Evolutionary conservation across 345 rosid genomes (phyloP).

Genomic region (Raphanus sativus): DNA sequence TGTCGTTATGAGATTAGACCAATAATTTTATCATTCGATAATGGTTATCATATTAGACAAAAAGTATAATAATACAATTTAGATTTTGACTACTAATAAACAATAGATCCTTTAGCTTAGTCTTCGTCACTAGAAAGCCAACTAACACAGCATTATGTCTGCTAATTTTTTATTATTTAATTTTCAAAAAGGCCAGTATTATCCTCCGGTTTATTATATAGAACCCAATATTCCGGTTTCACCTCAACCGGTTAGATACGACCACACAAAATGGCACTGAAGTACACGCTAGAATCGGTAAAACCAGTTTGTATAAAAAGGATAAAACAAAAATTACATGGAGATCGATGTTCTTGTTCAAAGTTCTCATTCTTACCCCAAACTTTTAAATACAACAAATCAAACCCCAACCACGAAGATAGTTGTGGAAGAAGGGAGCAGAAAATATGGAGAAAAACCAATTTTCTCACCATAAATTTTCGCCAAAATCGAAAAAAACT

Average conservation of each 20-base stretch:
- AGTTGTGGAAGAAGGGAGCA: constrained; percentile 27
- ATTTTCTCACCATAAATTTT: constrained; percentile 17
- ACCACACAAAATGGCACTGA: neutral
- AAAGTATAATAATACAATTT: neutral
- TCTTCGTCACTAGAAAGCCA: constrained; percentile 22
- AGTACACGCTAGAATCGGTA: neutral
- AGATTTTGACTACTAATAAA: neutral
- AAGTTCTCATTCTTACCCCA: constrained; percentile 33
- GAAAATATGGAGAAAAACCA: constrained; percentile 16
- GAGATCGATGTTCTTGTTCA: constrained; percentile 16
- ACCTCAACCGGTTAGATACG: neutral
- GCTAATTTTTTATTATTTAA: neutral
- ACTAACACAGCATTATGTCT: constrained; percentile 24
- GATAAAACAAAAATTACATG: constrained; percentile 6
- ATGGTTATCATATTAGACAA: neutral
- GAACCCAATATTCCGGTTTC: neutral
- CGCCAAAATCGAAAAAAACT: neutral
- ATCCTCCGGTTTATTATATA: neutral
- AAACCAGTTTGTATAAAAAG: too few relatives aligned
- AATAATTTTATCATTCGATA: neutral
- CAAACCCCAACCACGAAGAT: constrained; percentile 37
- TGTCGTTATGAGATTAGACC: constrained; percentile 12
- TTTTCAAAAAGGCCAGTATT: neutral
- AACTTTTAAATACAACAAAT: constrained; percentile 36
- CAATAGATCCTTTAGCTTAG: constrained; percentile 13